A percentile compares a stretch with the other conserved stretches of the same genome.
Conservation (phyloP, 495 filamentous ascomycete genomes). For the Podospora australis region DNA sequence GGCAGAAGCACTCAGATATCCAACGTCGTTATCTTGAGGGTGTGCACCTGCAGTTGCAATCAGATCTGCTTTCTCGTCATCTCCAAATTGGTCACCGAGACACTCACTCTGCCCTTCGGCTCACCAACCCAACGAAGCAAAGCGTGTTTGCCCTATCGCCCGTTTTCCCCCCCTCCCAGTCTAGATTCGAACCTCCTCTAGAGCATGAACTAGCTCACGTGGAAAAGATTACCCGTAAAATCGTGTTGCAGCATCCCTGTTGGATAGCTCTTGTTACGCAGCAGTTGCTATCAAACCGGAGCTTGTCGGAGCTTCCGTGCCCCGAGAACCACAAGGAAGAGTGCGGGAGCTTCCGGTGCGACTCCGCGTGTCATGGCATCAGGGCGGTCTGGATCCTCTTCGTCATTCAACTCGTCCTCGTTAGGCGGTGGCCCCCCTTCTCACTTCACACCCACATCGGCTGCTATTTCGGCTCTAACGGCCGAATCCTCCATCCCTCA, state of each 20-base stretch:
- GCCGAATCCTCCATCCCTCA: constrained; percentile 25
- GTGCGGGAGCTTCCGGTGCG: too few relatives aligned
- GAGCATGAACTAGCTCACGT: too few relatives aligned
- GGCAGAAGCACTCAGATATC: background rate
- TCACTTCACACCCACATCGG: constrained; percentile 29
- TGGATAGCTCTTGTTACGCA: too few relatives aligned
- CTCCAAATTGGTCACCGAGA: background rate
- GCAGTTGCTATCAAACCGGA: too few relatives aligned
- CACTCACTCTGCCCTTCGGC: background rate
- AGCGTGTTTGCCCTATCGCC: too few relatives aligned
- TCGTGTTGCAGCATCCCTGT: too few relatives aligned
- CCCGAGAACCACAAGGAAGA: too few relatives aligned
- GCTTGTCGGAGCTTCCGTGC: background rate
- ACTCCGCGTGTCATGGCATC: constrained; percentile 22
- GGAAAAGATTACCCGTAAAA: too few relatives aligned
- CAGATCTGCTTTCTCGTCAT: background rate
- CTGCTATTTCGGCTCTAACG: constrained; percentile 25
- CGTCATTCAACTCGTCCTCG: constrained; percentile 31
- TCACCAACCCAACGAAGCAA: too few relatives aligned
- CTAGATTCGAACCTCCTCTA: too few relatives aligned
- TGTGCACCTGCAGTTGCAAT: background rate
- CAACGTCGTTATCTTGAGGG: background rate
- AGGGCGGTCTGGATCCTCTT: constrained; percentile 28
- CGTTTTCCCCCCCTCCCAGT: too few relatives aligned
- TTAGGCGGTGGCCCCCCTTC: constrained; percentile 20